Evolutionary conservation across 345 rosid genomes (phyloP).

Genomic region (Brassica nigra): DNA sequence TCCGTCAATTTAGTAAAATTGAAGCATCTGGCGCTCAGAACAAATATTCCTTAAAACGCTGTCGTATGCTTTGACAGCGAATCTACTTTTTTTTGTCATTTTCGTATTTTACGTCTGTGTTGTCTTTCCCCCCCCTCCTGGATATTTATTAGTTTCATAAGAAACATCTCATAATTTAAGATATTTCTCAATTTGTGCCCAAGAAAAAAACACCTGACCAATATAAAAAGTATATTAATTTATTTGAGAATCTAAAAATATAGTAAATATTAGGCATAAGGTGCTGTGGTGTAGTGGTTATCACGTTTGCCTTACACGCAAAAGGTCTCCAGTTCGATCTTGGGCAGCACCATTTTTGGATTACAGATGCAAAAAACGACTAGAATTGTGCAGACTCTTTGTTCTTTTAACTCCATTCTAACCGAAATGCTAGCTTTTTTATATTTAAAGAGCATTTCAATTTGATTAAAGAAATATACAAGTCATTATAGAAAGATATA

Average conservation of each 20-base stretch:
- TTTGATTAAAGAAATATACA: background rate
- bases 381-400: too few species aligned
- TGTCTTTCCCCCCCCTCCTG: background rate
- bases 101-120: conserved; percentile 31
- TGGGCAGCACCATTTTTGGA: conserved; percentile 26
- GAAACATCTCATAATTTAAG: background rate
- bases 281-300: conserved; percentile 42
- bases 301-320: conserved; percentile 44
- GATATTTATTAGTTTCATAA: background rate
- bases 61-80: conserved; percentile 38
- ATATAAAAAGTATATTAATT: background rate
- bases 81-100: conserved; percentile 26
- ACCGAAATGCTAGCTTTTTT: too few species aligned
- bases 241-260: too few species aligned
- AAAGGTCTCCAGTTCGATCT: conserved; percentile 43
- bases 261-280: fast-evolving
- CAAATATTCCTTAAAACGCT: conserved; percentile 20
- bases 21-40: conserved; percentile 43
- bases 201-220: background rate
- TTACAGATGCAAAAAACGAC: too few species aligned
- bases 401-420: too few species aligned
- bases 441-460: too few species aligned
- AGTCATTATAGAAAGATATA: background rate
- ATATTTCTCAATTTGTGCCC: background rate
- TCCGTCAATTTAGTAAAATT: background rate